Evolutionary conservation across 177 flowering plant genomes (phyloP).

Genomic region (Vitis hybrid): DNA sequence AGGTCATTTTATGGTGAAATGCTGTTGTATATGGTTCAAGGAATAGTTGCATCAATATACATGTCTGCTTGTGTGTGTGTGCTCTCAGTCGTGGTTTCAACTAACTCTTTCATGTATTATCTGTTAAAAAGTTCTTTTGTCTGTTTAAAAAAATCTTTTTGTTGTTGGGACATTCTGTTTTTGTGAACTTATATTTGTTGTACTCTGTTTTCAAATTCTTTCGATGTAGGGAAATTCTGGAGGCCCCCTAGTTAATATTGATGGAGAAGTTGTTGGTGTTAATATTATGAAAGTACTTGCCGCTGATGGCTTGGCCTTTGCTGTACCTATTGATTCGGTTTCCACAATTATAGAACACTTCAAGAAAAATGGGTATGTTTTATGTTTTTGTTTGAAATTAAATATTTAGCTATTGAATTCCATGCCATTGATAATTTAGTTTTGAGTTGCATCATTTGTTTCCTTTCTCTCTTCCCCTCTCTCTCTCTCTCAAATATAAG

Average conservation of each 20-base stretch:
- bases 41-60: not conserved
- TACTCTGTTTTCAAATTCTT: not conserved
- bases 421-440: not conserved
- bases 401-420: no score
- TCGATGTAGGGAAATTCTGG: slow-evolving; percentile 79
- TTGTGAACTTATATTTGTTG: no score
- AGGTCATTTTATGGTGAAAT: not conserved
- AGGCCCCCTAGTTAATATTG: slow-evolving; percentile 90
- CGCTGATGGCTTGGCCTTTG: slow-evolving; percentile 84
- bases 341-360: slow-evolving; percentile 76
- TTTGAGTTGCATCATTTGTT: not conserved
- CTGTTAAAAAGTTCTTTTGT: not conserved
- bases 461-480: not conserved
- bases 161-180: no score
- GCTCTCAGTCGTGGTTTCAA: not conserved
- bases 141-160: no score
- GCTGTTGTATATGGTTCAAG: not conserved
- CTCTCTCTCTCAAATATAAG: not conserved
- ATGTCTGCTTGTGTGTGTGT: no score
- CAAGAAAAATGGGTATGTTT: slow-evolving; percentile 74
- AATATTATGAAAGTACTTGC: slow-evolving; percentile 70
- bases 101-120: not conserved
- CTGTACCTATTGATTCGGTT: slow-evolving; percentile 83
- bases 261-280: slow-evolving; percentile 92
- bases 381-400: not conserved